These are phyloP conservation scores for Quercus gilva DNA, from an alignment of 306 rosid species.

Conservation along the genomic window DNA sequence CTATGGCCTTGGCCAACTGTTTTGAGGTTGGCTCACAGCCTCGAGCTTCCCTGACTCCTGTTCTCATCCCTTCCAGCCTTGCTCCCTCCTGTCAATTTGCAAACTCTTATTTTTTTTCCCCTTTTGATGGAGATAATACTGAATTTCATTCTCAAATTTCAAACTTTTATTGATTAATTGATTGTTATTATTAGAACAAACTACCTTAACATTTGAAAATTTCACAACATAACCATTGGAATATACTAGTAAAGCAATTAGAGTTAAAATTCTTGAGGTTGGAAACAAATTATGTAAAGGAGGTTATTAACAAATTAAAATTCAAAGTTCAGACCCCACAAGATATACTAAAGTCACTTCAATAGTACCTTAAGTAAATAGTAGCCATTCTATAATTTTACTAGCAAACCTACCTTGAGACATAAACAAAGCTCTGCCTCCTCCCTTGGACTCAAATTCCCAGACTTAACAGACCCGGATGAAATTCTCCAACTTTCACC, in stretches of 20 bases:
- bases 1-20: conserved; percentile 31
- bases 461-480: conserved; percentile 35
- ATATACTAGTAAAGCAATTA: neutral
- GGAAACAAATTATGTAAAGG: neutral
- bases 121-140: neutral
- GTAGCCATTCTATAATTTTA: neutral
- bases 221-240: neutral
- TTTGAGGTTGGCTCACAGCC: conserved; percentile 35
- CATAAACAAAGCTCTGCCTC: conserved; percentile 62
- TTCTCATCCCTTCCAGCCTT: conserved; percentile 43
- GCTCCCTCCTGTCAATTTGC: conserved; percentile 57
- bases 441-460: conserved; percentile 48
- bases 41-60: conserved; percentile 35
- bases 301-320: neutral
- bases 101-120: neutral
- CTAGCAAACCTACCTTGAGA: conserved; percentile 47
- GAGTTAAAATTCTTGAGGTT: neutral
- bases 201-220: no score
- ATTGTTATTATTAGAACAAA: neutral
- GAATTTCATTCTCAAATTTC: neutral
- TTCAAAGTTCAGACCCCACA: neutral
- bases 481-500: conserved; percentile 17
- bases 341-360: neutral
- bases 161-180: neutral
- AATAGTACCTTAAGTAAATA: neutral